A percentile compares a stretch with the other conserved stretches of the same genome.
phyloP scores from a whole-genome alignment of 352 stramenopile species.

The Phytophthora vignae region DNA sequence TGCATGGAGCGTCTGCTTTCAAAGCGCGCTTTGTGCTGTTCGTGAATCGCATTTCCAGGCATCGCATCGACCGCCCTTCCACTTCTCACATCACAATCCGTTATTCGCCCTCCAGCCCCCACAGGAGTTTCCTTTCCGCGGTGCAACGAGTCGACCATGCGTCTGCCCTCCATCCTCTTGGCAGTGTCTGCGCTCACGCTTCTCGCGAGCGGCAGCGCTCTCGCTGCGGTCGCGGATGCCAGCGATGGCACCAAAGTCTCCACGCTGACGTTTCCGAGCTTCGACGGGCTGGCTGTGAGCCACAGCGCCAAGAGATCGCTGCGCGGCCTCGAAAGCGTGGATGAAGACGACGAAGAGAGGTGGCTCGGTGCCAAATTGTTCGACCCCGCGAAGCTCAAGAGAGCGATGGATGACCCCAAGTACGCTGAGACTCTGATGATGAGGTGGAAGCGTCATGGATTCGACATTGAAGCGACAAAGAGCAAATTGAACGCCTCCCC shows the following conservation, averaged over 20 bases:
- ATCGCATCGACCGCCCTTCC: not conserved
- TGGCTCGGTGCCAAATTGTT: constrained; percentile 12
- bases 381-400: constrained; percentile 5
- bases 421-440: constrained; percentile 15
- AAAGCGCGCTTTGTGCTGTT: not conserved
- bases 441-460: constrained; percentile 14
- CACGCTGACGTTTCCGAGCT: not conserved
- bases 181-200: not conserved
- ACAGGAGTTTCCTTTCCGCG: not conserved
- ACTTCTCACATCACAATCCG: not conserved
- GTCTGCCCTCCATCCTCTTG: not conserved
- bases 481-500: not conserved
- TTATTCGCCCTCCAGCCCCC: not conserved
- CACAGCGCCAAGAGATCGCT: not conserved
- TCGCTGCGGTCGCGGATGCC: not conserved
- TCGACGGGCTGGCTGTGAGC: not conserved
- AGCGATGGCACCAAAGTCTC: not conserved
- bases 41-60: not conserved
- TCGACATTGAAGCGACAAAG: not conserved
- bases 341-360: not conserved
- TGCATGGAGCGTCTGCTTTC: not conserved
- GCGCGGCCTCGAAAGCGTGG: not conserved
- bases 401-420: not conserved
- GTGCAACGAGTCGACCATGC: not conserved
- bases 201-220: not conserved